phyloP scores from a whole-genome alignment of 257 asterid genomes.

The Paulownia fortunei region DNA sequence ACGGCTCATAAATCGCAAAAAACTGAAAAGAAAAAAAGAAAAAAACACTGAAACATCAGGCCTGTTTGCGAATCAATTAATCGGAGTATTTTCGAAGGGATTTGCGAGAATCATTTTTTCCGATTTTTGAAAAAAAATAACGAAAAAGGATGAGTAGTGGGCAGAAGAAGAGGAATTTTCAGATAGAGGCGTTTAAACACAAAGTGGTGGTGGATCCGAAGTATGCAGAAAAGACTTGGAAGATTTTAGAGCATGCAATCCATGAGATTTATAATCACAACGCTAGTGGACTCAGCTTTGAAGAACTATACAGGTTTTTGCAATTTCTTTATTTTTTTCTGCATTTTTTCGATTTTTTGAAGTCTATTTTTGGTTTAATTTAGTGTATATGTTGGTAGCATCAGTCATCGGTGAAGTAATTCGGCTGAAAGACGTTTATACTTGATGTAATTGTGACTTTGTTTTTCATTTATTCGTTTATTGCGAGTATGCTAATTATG shows the following conservation, averaged over 20 bases:
- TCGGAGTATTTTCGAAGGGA: conserved; percentile 23
- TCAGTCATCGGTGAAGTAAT: neutral
- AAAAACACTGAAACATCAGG: conserved; percentile 3
- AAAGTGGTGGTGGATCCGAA: conserved; percentile 93
- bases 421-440: neutral
- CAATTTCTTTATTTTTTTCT: neutral
- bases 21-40: neutral
- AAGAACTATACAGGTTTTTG: conserved; percentile 74
- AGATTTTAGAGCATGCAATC: conserved; percentile 84
- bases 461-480: neutral
- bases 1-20: conserved; percentile 16
- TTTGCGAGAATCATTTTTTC: neutral
- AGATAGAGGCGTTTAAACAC: conserved; percentile 88
- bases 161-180: conserved; percentile 81
- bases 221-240: conserved; percentile 96
- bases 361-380: conserved; percentile 9
- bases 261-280: conserved; percentile 89
- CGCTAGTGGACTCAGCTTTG: conserved; percentile 93
- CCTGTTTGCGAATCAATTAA: conserved; percentile 20
- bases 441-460: conserved; percentile 23
- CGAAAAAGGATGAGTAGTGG: conserved; percentile 58
- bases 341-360: neutral
- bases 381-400: neutral
- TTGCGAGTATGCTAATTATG: neutral
- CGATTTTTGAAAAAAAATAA: conserved; percentile 1